Base-by-base conservation (phyloP, 768 basidiomycete species). In the Mycena amicta region DNA sequence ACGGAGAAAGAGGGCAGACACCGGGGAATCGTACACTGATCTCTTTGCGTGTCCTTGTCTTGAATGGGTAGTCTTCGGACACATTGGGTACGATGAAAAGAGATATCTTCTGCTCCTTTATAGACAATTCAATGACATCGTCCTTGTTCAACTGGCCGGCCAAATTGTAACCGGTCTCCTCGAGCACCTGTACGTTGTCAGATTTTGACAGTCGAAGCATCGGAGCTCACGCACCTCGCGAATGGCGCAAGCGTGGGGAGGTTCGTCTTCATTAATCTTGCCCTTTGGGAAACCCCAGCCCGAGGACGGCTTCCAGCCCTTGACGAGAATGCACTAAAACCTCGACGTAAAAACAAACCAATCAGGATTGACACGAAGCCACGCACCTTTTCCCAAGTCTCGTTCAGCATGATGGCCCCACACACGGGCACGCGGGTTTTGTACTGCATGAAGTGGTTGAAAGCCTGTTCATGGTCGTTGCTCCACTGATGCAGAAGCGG, bases 281-380 rank as follows among this genome's bases (percentile, higher is more conserved):
- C 97, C 97, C 71, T 96, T 92, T 5, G 97, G 97, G 73, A 98
- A 99, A n/a, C 93, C 90, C 97, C 97, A 99, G 5, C 94, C 93
- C 2, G 97, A 92, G 20, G 89, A 92, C 31, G 93, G 86, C 73
- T 97, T 98, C 93, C 93, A 98, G 5, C 97, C 97, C 74, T 97
- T 95, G 57, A 99, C 97, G 59, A 99, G 83, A n/a, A 99, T 81
- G 68, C 93, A 95, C 95, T 98, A 69, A 39, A 49, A 15, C 53
- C 25, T 39, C 31, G 12, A 27, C 25, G 23, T 16, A 50, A 37
- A 29, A 31, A 23, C n/a, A 33, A 26, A 39, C 46, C 23, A 22
- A 18, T 50, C 49, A 20, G 51, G 53, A 54, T 60, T 46, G 56
- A 50, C 54, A 59, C n/a, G 55, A 53, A 52, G 52, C 22, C 50